phyloP scores from a whole-genome alignment of 2,329 filamentous ascomycete genomes.

The Verticillium longisporum region DNA sequence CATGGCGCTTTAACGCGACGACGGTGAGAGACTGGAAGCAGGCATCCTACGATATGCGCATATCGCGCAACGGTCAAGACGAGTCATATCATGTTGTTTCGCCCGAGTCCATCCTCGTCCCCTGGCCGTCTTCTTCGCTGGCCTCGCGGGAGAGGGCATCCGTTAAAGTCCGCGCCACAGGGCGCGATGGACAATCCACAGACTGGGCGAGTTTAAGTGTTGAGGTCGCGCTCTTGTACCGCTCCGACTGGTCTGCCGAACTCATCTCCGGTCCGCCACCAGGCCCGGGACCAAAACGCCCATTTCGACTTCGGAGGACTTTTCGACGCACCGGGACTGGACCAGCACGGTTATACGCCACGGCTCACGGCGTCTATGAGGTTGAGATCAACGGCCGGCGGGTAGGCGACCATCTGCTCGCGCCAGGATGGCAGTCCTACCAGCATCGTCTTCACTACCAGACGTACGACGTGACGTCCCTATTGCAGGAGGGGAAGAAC shows the following conservation, averaged over 20 bases:
- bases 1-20: conserved; percentile 5
- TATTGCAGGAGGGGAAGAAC: conserved; percentile 29
- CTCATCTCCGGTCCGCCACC: background rate
- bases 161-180: conserved; percentile 1
- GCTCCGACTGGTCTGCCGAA: background rate
- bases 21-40: conserved; percentile 3
- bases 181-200: background rate
- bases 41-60: conserved; percentile 2
- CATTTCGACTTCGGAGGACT: conserved; percentile 24
- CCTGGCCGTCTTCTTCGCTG: conserved; percentile 5
- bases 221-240: conserved; percentile 7
- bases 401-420: conserved; percentile 31
- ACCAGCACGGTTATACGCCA: conserved; percentile 38
- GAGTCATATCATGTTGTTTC: conserved; percentile 1
- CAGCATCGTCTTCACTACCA: conserved; percentile 41
- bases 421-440: conserved; percentile 47
- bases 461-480: conserved; percentile 39
- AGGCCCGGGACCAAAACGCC: conserved; percentile 15
- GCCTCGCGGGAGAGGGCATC: conserved; percentile 1
- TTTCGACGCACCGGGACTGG: conserved; percentile 19
- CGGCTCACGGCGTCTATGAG: conserved; percentile 35
- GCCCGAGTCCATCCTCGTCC: conserved; percentile 3
- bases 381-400: conserved; percentile 36
- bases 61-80: background rate
- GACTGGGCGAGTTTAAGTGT: conserved; percentile 15